A percentile compares a stretch with the other conserved stretches of the same genome.
These are phyloP conservation scores for Lagenaria siceraria DNA, from an alignment of 306 rosid genomes.

Conservation along the genomic window DNA sequence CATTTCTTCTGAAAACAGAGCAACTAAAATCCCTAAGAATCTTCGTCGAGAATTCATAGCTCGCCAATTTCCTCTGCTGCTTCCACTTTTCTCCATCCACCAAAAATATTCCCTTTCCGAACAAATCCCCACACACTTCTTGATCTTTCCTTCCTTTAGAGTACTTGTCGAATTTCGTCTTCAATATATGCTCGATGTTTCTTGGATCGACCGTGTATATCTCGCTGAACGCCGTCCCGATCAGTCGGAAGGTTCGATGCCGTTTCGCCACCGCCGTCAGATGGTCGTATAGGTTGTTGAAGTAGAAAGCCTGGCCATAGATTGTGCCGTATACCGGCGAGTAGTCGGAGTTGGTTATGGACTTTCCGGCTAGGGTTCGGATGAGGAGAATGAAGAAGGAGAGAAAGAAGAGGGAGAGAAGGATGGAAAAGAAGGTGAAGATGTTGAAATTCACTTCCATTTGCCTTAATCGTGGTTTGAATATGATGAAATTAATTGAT, in stretches of 20 bases:
- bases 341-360: slow-evolving; percentile 31
- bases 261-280: slow-evolving; percentile 27
- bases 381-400: slow-evolving; percentile 19
- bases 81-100: slow-evolving; percentile 68
- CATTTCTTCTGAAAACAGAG: slow-evolving; percentile 35
- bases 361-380: slow-evolving; percentile 30
- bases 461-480: not conserved
- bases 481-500: not conserved
- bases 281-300: slow-evolving; percentile 32
- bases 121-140: slow-evolving; percentile 27
- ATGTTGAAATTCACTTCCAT: slow-evolving; percentile 20
- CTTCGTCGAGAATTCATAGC: slow-evolving; percentile 58
- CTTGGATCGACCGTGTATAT: slow-evolving; percentile 32
- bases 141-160: slow-evolving; percentile 33
- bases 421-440: slow-evolving; percentile 21
- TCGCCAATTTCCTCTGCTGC: slow-evolving; percentile 59
- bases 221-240: slow-evolving; percentile 24
- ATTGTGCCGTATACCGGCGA: slow-evolving; percentile 56
- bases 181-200: slow-evolving; percentile 46
- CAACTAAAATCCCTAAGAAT: slow-evolving; percentile 59
- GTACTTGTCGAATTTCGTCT: slow-evolving; percentile 31
- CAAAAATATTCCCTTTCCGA: slow-evolving; percentile 53
- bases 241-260: slow-evolving; percentile 29
- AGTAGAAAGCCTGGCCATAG: slow-evolving; percentile 30
- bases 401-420: slow-evolving; percentile 15